Evolutionary conservation across 768 basidiomycete species (phyloP).

Genomic region (Pleurotus sapidus): DNA sequence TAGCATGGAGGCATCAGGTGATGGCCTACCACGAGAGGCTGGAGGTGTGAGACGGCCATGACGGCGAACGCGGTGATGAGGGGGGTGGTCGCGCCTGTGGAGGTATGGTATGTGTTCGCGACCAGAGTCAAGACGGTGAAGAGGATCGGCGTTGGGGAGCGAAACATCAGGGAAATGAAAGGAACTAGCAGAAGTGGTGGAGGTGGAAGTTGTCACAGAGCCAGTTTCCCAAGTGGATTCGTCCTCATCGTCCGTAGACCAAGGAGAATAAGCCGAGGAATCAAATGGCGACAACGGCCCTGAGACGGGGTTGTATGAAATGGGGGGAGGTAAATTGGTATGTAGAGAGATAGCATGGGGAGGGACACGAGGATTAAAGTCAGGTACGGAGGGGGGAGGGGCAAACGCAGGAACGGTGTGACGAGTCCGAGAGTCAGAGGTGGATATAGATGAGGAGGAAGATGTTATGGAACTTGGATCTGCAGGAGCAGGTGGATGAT

Average conservation of each 20-base stretch:
- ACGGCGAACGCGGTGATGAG: constrained; percentile 13
- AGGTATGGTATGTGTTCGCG: background rate
- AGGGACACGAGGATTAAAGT: constrained; percentile 11
- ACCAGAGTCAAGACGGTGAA: background rate
- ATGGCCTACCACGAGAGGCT: constrained; percentile 8
- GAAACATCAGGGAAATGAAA: constrained; percentile 23
- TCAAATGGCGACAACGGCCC: constrained; percentile 30
- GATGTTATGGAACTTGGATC: constrained; percentile 15
- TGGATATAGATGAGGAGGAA: constrained; percentile 11
- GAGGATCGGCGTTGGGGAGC: constrained; percentile 12
- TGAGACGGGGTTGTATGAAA: constrained; percentile 9
- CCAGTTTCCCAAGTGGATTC: constrained; percentile 76
- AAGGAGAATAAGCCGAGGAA: constrained; percentile 48
- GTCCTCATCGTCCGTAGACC: constrained; percentile 58
- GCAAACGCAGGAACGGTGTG: constrained; percentile 39
- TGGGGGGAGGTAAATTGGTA: constrained; percentile 8
- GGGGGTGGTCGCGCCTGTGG: background rate
- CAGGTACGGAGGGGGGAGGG: constrained; percentile 22
- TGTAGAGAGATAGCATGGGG: constrained; percentile 13
- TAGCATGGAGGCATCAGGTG: background rate
- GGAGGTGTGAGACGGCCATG: constrained; percentile 11
- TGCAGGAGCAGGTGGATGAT: constrained; percentile 10
- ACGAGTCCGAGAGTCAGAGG: constrained; percentile 24
- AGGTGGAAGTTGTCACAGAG: constrained; percentile 59
- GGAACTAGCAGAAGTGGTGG: constrained; percentile 50